Evolutionary conservation across 495 filamentous ascomycete species (phyloP).

Genomic region (Podospora appendiculata): DNA sequence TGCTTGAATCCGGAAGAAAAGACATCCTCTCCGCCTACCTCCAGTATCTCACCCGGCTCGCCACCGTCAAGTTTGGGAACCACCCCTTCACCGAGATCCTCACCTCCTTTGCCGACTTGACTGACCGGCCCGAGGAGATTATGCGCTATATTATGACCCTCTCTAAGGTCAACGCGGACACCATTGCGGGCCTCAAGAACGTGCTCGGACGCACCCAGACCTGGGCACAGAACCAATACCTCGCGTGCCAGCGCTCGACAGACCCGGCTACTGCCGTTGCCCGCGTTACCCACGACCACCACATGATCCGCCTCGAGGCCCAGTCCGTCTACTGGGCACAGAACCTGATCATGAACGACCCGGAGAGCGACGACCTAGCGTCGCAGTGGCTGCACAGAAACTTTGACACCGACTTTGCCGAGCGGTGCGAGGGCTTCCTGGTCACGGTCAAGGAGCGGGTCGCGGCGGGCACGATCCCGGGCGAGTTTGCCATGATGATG

Average conservation of each 20-base stretch:
- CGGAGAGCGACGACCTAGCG: conserved; percentile 11
- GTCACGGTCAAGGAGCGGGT: neutral
- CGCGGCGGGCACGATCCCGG: conserved; percentile 2
- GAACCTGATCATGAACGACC: conserved; percentile 16
- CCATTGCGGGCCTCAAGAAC: conserved; percentile 7
- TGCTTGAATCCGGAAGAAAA: conserved; percentile 11
- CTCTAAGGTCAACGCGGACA: conserved; percentile 17
- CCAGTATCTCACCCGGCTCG: conserved; percentile 11
- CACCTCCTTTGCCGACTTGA: conserved; percentile 11
- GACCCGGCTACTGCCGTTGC: neutral
- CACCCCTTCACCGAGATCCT: conserved; percentile 17
- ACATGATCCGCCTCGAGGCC: conserved; percentile 20
- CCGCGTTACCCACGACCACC: conserved; percentile 9
- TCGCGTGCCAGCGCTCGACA: conserved; percentile 15
- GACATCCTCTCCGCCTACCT: conserved; percentile 21
- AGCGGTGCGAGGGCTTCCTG: conserved; percentile 3
- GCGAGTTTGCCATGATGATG: conserved; percentile 12
- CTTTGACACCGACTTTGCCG: conserved; percentile 12
- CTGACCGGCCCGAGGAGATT: conserved; percentile 14
- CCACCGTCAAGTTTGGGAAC: conserved; percentile 13
- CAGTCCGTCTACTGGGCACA: conserved; percentile 22
- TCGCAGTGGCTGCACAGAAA: conserved; percentile 12
- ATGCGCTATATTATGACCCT: conserved; percentile 20
- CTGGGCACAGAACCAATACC: conserved; percentile 20
- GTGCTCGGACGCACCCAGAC: conserved; percentile 11